Evolutionary conservation across 2,329 filamentous ascomycete species (phyloP), one percentile per base, ranked within the genome.

Genomic region (Paecilomyces fulvus): DNA sequence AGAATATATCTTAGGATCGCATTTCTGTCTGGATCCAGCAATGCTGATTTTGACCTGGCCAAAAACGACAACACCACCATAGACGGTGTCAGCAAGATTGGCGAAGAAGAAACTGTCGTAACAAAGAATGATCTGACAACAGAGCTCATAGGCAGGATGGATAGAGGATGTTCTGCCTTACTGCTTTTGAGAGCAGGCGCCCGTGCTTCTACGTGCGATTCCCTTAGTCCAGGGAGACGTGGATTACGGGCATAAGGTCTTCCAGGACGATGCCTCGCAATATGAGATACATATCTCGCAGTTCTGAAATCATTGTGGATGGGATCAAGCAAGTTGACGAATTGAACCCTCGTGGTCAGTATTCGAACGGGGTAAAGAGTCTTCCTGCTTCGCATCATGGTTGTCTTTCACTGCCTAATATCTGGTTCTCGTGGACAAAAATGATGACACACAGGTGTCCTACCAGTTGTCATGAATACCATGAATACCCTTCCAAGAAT

Each of bases 11-110:
- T 81, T 14, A 95, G 79, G 1, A 92, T 51, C 0, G 83, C 83
- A 68, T 95, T 96, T 54, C 75, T 79, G 67, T 95, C 90, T 3
- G 90, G 85, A 70, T 87, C 86, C 56, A 94, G 78, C 0, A 91
- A 55, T 1, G 82, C 75, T 56, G 77, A 85, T 53, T 81, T 81
- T 25, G 88, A 85, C 69, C 90, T 80, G 10, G 91, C 87, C 63
- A 95, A 81, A 21, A 81, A 70, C 6, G 79, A 81, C 74, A 95
- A 87, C 57, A 88, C 70, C 54, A 79, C 79, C 51, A 94, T 78
- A 7, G 87, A 91, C 0, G 88, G 85, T 1, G 77, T 75, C 1
- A 95, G 81, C 3, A 95, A 80, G 25, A 49, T 17, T 4, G 59
- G 59, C 1, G 53, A 49, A 3, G 59, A 60, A n/a, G 59, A 59